These are phyloP conservation scores for Xylaria sp. DNA, from an alignment of 2,329 filamentous ascomycete species.

Conservation along the genomic window DNA sequence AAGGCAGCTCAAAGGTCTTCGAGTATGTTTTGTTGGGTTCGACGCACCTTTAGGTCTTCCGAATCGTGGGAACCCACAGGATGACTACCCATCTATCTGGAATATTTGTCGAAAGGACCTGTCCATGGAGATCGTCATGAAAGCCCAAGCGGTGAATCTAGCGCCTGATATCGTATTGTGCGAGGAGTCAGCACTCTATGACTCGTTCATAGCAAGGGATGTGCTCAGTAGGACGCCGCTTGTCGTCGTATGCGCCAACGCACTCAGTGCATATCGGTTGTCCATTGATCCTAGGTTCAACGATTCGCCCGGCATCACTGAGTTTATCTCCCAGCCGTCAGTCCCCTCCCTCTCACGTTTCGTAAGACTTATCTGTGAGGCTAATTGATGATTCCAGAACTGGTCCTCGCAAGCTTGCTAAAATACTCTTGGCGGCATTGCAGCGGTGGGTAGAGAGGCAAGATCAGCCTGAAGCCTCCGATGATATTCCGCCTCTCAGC, in stretches of 20 bases:
- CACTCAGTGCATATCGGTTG: constrained; percentile 46
- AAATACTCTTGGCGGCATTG: constrained; percentile 42
- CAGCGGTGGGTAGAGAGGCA: constrained; percentile 34
- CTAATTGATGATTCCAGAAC: constrained; percentile 42
- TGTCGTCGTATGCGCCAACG: constrained; percentile 52
- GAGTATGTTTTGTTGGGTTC: constrained; percentile 32
- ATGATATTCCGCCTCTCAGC: background rate
- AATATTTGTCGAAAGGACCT: constrained; percentile 28
- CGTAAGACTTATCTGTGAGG: background rate
- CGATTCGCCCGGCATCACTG: constrained; percentile 44
- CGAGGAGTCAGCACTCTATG: constrained; percentile 36
- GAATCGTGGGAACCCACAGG: background rate
- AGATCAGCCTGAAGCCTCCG: constrained; percentile 2
- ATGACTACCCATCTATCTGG: constrained; percentile 32
- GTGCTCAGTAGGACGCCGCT: constrained; percentile 40
- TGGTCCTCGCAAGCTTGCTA: constrained; percentile 54
- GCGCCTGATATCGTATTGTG: constrained; percentile 45
- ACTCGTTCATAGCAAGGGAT: constrained; percentile 20
- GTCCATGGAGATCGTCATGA: constrained; percentile 30
- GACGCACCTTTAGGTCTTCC: constrained; percentile 26
- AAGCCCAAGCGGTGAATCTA: constrained; percentile 15
- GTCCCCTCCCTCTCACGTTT: constrained; percentile 31
- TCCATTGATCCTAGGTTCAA: constrained; percentile 29
- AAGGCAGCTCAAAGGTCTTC: constrained; percentile 28
- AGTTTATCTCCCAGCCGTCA: constrained; percentile 55